Conservation (phyloP, 495 filamentous ascomycete genomes). For the Aspergillus olivimuriae region DNA sequence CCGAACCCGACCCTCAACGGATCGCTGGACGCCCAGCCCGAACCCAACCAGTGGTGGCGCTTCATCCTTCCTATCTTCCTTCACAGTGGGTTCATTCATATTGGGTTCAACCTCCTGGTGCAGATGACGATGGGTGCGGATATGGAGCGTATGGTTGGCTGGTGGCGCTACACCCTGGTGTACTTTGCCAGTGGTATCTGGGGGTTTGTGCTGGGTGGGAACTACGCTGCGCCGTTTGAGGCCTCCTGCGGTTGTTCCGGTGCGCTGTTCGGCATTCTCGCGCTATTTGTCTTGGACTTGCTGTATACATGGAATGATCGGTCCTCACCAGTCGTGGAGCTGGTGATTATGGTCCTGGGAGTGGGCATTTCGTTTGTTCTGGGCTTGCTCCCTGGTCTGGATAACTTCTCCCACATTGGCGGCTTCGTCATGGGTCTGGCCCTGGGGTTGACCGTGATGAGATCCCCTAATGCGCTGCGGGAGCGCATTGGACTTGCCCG, state of each 20-base stretch:
- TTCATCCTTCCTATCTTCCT: slow-evolving; percentile 96
- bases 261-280: slow-evolving; percentile 83
- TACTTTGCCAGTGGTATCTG: slow-evolving; percentile 92
- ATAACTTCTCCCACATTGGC: slow-evolving; percentile 97
- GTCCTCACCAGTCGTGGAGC: slow-evolving; percentile 64
- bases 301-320: slow-evolving; percentile 86
- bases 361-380: slow-evolving; percentile 86
- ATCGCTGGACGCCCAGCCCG: slow-evolving; percentile 36
- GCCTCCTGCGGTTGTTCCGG: slow-evolving; percentile 86
- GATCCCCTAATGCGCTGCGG: slow-evolving; percentile 75
- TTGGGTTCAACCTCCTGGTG: slow-evolving; percentile 88
- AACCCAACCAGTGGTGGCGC: slow-evolving; percentile 91
- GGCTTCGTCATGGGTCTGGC: slow-evolving; percentile 91
- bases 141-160: slow-evolving; percentile 84
- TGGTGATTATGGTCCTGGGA: slow-evolving; percentile 78
- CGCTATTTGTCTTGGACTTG: slow-evolving; percentile 79
- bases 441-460: slow-evolving; percentile 78
- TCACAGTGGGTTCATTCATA: slow-evolving; percentile 89
- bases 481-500: slow-evolving; percentile 61
- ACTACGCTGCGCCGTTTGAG: slow-evolving; percentile 74
- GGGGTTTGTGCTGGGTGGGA: slow-evolving; percentile 91
- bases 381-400: slow-evolving; percentile 83
- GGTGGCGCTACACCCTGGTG: slow-evolving; percentile 76
- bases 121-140: slow-evolving; percentile 83
- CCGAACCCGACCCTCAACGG: slow-evolving; percentile 47